Base-by-base conservation (phyloP, 495 filamentous ascomycete species). In the Corynascus novoguineensis region DNA sequence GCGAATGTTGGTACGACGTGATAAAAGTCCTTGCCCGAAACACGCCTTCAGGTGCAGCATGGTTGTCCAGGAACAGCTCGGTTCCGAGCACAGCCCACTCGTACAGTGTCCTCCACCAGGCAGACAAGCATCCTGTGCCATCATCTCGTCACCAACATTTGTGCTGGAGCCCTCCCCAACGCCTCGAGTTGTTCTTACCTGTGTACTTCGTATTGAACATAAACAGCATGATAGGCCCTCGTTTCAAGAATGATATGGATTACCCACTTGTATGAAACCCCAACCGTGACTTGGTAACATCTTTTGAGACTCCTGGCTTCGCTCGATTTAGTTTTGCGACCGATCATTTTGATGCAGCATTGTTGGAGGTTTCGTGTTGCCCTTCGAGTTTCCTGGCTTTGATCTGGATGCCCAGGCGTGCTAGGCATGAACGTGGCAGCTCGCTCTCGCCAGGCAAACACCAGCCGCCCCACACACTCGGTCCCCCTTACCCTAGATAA, bases 391-490 rank as follows among this genome's bases (percentile, higher is more conserved):
- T 57, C 47, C 31, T 38, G 45, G 59, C 56, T 48, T n/a, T n/a
- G n/a, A n/a, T n/a, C n/a, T n/a, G n/a, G n/a, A n/a, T n/a, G n/a
- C n/a, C n/a, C n/a, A n/a, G n/a, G n/a, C n/a, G 56, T 38, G 53
- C 46, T 28, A 37, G 11, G 40, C 29, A 19, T 24, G 41, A 17
- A 51, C 28, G 32, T 15, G 37, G 50, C 35, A 31, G 35, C 12
- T 49, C 28, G 35, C 37, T 46, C 49, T 55, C 37, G 50, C 47
- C 50, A 59, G 64, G 59, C 61, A 61, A 60, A 37, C 41, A 40
- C n/a, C n/a, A n/a, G n/a, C n/a, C n/a, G 55, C 29, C 37, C 46
- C 50, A 45, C 55, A 32, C n/a, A 24, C 54, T 34, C 28, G 38
- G 56, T 21, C 8, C 21, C 19, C 17, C 27, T 17, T 24, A 12